phyloP scores from a whole-genome alignment of 2,329 filamentous ascomycete species.

The Sclerotinia subarctica region DNA sequence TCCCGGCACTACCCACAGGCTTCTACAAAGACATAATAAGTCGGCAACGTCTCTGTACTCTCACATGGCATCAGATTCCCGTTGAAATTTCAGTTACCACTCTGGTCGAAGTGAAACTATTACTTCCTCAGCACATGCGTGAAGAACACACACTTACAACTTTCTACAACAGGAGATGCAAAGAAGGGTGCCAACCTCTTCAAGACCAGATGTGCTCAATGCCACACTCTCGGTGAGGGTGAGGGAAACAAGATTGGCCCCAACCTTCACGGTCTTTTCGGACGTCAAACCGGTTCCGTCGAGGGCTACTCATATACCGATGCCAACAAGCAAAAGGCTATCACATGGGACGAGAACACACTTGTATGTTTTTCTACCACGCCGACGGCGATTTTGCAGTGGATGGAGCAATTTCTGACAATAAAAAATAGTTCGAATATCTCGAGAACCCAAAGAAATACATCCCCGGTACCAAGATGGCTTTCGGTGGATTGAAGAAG shows the following conservation, averaged over 20 bases:
- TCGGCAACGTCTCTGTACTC: not conserved
- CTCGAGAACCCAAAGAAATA: conserved; percentile 99
- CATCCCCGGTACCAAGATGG: conserved; percentile 99
- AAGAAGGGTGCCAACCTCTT: conserved; percentile 99
- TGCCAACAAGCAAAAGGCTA: conserved; percentile 97
- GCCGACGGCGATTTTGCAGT: not conserved
- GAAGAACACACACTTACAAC: not conserved
- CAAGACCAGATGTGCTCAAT: conserved; percentile 98
- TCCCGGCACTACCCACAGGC: not conserved
- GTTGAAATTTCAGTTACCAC: not conserved
- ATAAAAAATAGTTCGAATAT: conserved; percentile 74
- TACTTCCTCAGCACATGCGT: not conserved
- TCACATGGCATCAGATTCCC: not conserved
- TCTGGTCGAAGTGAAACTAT: not conserved
- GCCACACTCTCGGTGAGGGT: conserved; percentile 89
- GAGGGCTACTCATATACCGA: conserved; percentile 97
- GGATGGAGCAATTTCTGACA: not conserved
- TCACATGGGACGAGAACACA: conserved; percentile 81
- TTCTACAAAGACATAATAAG: not conserved
- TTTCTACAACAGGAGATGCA: conserved; percentile 64
- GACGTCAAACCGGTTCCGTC: conserved; percentile 88
- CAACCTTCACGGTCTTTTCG: conserved; percentile 94
- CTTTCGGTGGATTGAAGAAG: conserved; percentile 99
- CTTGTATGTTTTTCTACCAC: conserved; percentile 56
- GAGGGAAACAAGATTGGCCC: conserved; percentile 98